phyloP scores from a whole-genome alignment of 352 stramenopile genomes.

The Phytopythium ostracodes region DNA sequence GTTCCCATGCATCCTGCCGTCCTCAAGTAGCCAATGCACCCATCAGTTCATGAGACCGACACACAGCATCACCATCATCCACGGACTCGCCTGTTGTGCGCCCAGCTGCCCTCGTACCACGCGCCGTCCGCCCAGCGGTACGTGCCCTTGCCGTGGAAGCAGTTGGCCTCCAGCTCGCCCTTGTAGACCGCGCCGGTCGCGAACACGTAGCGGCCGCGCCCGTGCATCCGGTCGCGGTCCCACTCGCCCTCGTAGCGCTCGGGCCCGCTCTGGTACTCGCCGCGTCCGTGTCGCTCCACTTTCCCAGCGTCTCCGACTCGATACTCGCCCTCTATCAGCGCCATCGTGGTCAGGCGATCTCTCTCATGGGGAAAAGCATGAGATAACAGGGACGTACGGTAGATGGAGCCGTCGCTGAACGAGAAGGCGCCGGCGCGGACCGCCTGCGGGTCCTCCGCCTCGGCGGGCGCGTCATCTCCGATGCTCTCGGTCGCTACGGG shows the following conservation, averaged over 20 bases:
- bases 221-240: conserved; percentile 68
- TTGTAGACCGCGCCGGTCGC: conserved; percentile 71
- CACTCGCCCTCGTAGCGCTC: conserved; percentile 67
- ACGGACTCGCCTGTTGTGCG: conserved; percentile 29
- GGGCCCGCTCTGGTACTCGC: conserved; percentile 41
- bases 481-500: conserved; percentile 9
- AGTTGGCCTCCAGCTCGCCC: conserved; percentile 61
- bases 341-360: not conserved
- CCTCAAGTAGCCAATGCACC: too few relatives aligned
- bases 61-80: not conserved
- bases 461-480: conserved; percentile 23
- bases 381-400: conserved; percentile 23
- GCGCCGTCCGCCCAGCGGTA: conserved; percentile 75
- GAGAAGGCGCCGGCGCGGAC: conserved; percentile 52
- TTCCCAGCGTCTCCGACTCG: conserved; percentile 20
- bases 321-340: conserved; percentile 46
- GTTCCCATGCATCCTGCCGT: conserved; percentile 75
- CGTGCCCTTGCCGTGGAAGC: conserved; percentile 53
- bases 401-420: conserved; percentile 62
- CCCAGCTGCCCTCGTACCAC: conserved; percentile 55
- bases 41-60: not conserved
- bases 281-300: conserved; percentile 48
- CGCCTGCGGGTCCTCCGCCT: conserved; percentile 31
- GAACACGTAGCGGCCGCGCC: conserved; percentile 54
- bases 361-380: too few relatives aligned